phyloP scores from a whole-genome alignment of 768 basidiomycete species.

The Leccinellum rugosiceps region DNA sequence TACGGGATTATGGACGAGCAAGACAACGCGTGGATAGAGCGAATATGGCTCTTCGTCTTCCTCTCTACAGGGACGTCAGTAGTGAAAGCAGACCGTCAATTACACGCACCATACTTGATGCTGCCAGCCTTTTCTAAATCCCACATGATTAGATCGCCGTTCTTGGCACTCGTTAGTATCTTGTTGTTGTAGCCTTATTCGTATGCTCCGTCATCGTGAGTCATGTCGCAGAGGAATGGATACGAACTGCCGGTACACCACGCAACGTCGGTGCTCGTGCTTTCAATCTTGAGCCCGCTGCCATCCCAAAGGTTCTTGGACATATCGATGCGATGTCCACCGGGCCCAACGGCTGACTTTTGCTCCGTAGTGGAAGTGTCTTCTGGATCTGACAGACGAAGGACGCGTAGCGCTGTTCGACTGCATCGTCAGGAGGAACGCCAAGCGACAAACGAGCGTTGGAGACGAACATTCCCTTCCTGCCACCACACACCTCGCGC shows the following conservation, averaged over 20 bases:
- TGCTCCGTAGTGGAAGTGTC: constrained; percentile 40
- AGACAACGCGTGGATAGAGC: constrained; percentile 68
- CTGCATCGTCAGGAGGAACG: constrained; percentile 7
- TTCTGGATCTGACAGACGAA: constrained; percentile 53
- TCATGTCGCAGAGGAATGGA: background rate
- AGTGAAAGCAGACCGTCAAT: constrained; percentile 1
- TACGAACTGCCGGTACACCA: constrained; percentile 69
- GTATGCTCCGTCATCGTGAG: background rate
- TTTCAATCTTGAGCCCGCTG: constrained; percentile 75
- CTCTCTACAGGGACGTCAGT: constrained; percentile 47
- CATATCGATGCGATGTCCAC: constrained; percentile 66
- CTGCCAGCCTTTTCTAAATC: constrained; percentile 64
- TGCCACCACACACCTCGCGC: constrained; percentile 63
- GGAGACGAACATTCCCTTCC: constrained; percentile 68
- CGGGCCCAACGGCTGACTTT: constrained; percentile 51
- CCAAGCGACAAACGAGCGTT: background rate
- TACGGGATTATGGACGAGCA: constrained; percentile 65
- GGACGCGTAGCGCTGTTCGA: constrained; percentile 51
- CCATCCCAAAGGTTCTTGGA: constrained; percentile 78
- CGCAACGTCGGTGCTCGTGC: constrained; percentile 75
- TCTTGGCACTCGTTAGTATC: constrained; percentile 74
- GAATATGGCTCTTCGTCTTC: constrained; percentile 63
- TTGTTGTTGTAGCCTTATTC: constrained; percentile 67
- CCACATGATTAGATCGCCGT: constrained; percentile 84
- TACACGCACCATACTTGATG: constrained; percentile 64